phyloP scores from a whole-genome alignment of 208 protist species.

The Endotrypanum monterogeii region DNA sequence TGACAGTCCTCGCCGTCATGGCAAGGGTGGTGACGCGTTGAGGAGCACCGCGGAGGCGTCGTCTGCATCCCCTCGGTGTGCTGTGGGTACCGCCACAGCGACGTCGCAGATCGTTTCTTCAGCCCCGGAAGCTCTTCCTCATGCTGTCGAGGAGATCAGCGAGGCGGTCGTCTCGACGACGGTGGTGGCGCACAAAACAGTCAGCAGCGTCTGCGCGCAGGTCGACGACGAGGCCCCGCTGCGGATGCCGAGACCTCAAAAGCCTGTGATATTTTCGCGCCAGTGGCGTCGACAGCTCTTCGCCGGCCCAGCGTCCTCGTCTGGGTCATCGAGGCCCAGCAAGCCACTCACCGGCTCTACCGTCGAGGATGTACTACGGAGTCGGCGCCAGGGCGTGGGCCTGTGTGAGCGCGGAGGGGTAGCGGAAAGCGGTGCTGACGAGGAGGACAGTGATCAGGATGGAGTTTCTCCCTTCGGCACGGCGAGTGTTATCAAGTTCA shows the following conservation, averaged over 20 bases:
- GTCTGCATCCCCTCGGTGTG: background rate
- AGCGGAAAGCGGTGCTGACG: background rate
- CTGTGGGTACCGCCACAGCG: background rate
- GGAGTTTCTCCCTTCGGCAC: slow-evolving; percentile 23
- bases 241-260: background rate
- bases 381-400: background rate
- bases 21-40: background rate
- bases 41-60: background rate
- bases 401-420: background rate
- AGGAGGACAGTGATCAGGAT: slow-evolving; percentile 12
- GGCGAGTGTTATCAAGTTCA: slow-evolving; percentile 30
- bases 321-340: background rate
- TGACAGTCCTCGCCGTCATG: background rate
- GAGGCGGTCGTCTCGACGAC: slow-evolving; percentile 21
- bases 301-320: background rate
- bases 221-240: background rate
- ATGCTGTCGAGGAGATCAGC: slow-evolving; percentile 10
- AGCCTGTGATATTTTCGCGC: slow-evolving; percentile 27
- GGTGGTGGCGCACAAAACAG: slow-evolving; percentile 17
- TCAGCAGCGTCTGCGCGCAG: background rate
- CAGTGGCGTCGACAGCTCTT: slow-evolving; percentile 36
- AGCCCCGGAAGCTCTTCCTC: background rate
- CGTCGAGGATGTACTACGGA: slow-evolving; percentile 1
- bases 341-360: background rate
- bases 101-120: background rate